Percentiles rank a stretch among this genome's conserved stretches.
Evolutionary conservation across 352 stramenopile genomes (phyloP).

Genomic region (Phytophthora lateralis): DNA sequence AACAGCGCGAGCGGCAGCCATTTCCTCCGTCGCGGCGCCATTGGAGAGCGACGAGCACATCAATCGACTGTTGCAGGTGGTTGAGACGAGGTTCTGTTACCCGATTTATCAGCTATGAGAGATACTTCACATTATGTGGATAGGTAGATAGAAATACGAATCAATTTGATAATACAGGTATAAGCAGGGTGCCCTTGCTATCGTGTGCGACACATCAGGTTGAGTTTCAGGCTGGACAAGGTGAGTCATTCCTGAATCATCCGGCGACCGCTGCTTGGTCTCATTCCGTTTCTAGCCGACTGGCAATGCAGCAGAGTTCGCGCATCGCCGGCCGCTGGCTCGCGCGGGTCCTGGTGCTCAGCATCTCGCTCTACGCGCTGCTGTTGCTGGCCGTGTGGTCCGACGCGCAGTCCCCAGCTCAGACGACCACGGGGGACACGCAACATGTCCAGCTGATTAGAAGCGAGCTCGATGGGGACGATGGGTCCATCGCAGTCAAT

Average conservation of each 20-base stretch:
- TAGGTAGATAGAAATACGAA: neutral
- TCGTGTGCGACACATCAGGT: neutral
- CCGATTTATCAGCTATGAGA: neutral
- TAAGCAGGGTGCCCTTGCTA: neutral
- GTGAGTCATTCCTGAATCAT: conserved; percentile 4
- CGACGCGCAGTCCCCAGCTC: neutral
- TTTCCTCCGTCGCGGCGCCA: neutral
- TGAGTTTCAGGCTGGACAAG: neutral
- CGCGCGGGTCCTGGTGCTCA: conserved; percentile 13
- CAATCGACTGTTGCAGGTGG: neutral
- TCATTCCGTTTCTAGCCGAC: conserved; percentile 21
- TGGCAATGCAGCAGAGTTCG: conserved; percentile 21
- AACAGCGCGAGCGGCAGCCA: conserved; percentile 5
- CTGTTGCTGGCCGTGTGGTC: conserved; percentile 17
- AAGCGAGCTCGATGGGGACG: neutral
- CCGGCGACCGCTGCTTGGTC: conserved; percentile 1
- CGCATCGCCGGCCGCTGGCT: conserved; percentile 26
- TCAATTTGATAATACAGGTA: neutral
- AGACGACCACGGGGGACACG: too few relatives aligned
- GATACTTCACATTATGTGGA: neutral
- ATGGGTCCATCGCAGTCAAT: conserved; percentile 10
- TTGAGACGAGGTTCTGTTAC: neutral
- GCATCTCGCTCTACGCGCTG: conserved; percentile 18
- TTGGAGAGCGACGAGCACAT: neutral
- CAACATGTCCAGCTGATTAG: conserved; percentile 16